Evolutionary conservation across 306 rosid genomes (phyloP).

Genomic region (Ochetophila trinervis): DNA sequence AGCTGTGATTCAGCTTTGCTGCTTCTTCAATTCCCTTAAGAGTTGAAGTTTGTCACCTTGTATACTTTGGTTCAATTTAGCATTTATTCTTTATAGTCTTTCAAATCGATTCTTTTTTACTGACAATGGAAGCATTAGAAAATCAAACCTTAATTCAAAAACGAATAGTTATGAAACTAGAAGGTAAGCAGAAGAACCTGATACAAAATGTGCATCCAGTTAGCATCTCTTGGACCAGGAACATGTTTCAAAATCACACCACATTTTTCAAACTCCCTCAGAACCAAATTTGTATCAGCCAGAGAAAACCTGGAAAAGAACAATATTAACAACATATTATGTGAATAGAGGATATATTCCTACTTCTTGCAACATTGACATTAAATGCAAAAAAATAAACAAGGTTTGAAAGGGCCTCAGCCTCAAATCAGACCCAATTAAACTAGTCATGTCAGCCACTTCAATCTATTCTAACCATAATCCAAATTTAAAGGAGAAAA

Average conservation of each 20-base stretch:
- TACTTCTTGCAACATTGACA: neutral
- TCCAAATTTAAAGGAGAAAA: no score
- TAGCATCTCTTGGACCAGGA: conserved; percentile 91
- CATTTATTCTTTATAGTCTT: no score
- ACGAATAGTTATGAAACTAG: neutral
- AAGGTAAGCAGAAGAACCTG: conserved; percentile 52
- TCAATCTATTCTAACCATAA: no score
- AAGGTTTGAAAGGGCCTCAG: no score
- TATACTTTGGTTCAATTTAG: no score
- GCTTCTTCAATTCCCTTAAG: no score
- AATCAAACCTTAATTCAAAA: neutral
- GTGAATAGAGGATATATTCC: conserved; percentile 8
- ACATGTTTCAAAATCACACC: conserved; percentile 89
- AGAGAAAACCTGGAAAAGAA: conserved; percentile 69
- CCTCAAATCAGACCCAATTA: no score
- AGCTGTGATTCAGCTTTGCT: no score
- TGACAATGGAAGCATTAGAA: no score
- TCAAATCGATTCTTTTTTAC: no score
- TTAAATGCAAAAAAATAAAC: neutral
- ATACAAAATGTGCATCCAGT: conserved; percentile 92
- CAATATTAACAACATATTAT: neutral
- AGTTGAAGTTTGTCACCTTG: no score
- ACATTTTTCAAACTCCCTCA: conserved; percentile 96
- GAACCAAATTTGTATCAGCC: conserved; percentile 73
- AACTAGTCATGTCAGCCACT: no score